Evolutionary conservation across 2,329 filamentous ascomycete species (phyloP).

Genomic region (Fusarium pseudocircinatum): DNA sequence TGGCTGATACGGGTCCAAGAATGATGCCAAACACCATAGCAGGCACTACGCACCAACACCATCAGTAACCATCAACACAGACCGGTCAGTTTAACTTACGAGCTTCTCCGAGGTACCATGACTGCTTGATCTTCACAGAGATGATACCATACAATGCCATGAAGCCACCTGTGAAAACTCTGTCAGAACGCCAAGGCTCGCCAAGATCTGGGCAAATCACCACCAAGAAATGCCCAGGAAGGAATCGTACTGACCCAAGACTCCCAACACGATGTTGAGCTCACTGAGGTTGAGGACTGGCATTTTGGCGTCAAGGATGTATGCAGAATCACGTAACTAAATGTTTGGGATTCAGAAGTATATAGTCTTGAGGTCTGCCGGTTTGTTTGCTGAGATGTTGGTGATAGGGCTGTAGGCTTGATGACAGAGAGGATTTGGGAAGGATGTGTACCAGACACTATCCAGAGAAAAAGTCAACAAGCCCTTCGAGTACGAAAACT

Average conservation of each 20-base stretch:
- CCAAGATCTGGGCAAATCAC: conserved; percentile 10
- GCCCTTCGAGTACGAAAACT: background rate
- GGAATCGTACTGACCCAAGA: conserved; percentile 51
- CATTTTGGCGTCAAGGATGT: conserved; percentile 14
- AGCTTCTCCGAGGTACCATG: conserved; percentile 65
- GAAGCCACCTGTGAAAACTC: conserved; percentile 53
- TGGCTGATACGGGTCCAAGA: conserved; percentile 64
- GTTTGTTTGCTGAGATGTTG: background rate
- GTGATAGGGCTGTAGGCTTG: background rate
- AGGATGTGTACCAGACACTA: background rate
- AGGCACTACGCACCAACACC: conserved; percentile 55
- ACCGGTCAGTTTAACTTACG: conserved; percentile 47
- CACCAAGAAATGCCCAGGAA: background rate
- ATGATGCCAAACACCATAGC: conserved; percentile 63
- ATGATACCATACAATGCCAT: conserved; percentile 60
- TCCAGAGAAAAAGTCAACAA: background rate
- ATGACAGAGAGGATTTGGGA: background rate
- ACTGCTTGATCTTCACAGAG: conserved; percentile 62
- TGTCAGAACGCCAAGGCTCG: conserved; percentile 16
- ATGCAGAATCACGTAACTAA: background rate
- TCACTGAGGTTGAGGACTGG: conserved; percentile 57
- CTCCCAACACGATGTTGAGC: conserved; percentile 61
- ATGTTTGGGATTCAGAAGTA: background rate
- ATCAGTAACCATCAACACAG: background rate
- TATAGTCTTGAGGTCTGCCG: background rate